Base-by-base conservation (phyloP, 2,329 filamentous ascomycete genomes). In the Bretziella fagacearum region DNA sequence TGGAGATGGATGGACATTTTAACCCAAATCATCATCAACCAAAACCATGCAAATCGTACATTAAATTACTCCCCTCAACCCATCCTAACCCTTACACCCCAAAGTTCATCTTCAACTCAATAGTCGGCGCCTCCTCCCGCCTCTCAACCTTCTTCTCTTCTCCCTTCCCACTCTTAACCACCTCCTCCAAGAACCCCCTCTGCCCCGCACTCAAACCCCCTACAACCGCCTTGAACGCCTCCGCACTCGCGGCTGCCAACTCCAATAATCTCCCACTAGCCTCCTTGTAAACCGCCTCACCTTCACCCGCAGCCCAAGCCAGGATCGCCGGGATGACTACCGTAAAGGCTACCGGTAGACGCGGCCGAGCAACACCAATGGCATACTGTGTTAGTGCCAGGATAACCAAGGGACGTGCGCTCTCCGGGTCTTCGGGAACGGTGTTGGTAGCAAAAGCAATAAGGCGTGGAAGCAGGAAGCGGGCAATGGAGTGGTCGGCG, bases 31-130 rank as follows among this genome's bases (percentile, higher is more conserved):
- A 32, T 11, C 13, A 13, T 2, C 30, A 15, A 6, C 6, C 6
- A 33, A 2, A 33, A 33, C 1, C n/a, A 13, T 5, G 13, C 30
- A 1, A 15, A 2, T 11, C 30, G 11, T 33, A 2, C 7, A 33
- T 17, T n/a, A n/a, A 33, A 25, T 20, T 36, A 2, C 39, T 4
- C 13, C 17, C 18, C 26, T 7, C 26, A 11, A 29, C 17, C 3
- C 7, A 17, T 13, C 25, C 15, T 7, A 22, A 41, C 15, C 25
- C 11, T 27, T 40, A 45, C 36, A 65, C 64, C 4, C 75, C 76
- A 70, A 98, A 96, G 61, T 94, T 72, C 83, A 96, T 93, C 71
- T 93, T 91, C 58, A 98, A 63, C 46, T 85, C 85, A 69, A 98
- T 98, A 53, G 69, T 91, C 10, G 91, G 91, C 61, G 75, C 76